phyloP scores from a whole-genome alignment of 176 grass and related monocot species.

The Olyra latifolia region DNA sequence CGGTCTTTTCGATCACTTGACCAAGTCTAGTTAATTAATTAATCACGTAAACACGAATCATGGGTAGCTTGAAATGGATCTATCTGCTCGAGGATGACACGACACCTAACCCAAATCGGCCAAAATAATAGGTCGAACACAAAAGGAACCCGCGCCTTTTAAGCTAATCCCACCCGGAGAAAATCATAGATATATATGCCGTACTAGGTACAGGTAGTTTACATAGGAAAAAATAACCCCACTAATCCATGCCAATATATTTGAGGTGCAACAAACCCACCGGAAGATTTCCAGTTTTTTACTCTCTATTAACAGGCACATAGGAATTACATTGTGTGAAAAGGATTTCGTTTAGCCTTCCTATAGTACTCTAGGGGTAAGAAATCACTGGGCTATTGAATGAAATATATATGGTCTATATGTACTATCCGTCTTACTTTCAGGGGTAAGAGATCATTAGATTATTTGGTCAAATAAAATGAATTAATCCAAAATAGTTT shows the following conservation, averaged over 20 bases:
- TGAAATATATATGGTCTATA: no score
- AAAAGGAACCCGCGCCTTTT: neutral
- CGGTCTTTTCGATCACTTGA: neutral
- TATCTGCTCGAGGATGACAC: slow-evolving; percentile 33
- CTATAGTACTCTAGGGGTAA: no score
- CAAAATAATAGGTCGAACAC: neutral
- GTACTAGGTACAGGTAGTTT: neutral
- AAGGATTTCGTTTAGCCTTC: no score
- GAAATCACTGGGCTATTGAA: no score
- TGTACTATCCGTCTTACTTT: no score
- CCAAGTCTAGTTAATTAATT: neutral
- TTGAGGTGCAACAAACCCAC: neutral
- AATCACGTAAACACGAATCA: neutral
- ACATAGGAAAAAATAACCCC: neutral
- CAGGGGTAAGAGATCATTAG: no score
- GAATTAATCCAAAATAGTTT: no score
- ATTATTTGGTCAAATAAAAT: no score
- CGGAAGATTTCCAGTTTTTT: neutral
- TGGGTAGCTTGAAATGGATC: slow-evolving; percentile 10
- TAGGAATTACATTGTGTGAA: neutral
- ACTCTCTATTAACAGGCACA: neutral
- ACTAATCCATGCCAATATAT: neutral
- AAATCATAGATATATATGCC: neutral
- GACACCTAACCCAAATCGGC: slow-evolving; percentile 26
- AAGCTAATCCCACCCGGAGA: slow-evolving; percentile 3